A percentile compares a stretch with the other conserved stretches of the same genome.
Evolutionary conservation across 2,329 filamentous ascomycete species (phyloP).

Genomic region (Microdochium nivale): DNA sequence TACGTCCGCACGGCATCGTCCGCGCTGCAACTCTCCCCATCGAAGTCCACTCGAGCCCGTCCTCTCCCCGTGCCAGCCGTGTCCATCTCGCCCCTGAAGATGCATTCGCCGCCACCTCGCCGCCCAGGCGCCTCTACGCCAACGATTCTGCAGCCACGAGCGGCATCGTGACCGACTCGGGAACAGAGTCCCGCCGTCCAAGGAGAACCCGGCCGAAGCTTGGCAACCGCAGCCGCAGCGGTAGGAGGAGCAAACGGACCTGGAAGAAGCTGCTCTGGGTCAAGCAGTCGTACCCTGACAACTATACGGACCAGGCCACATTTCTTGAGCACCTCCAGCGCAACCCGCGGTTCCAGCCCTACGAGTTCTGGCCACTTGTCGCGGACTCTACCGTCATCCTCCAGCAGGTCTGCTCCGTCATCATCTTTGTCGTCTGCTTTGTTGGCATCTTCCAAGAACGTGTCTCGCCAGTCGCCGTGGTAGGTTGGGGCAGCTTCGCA

Average conservation of each 20-base stretch:
- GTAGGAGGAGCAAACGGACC: constrained; percentile 56
- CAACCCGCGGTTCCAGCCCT: constrained; percentile 86
- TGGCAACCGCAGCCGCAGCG: constrained; percentile 52
- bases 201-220: constrained; percentile 36
- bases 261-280: constrained; percentile 99
- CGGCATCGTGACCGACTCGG: constrained; percentile 13
- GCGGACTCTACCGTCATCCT: constrained; percentile 94
- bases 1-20: constrained; percentile 12
- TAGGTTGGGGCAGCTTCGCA: constrained; percentile 72
- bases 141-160: constrained; percentile 20
- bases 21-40: constrained; percentile 31
- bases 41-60: constrained; percentile 12
- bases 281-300: constrained; percentile 96
- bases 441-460: constrained; percentile 80
- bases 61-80: constrained; percentile 41
- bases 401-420: constrained; percentile 91
- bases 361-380: constrained; percentile 96
- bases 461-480: constrained; percentile 83
- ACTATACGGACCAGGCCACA: constrained; percentile 94
- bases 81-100: constrained; percentile 75
- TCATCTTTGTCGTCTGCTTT: constrained; percentile 91
- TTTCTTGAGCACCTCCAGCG: constrained; percentile 94
- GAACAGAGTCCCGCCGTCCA: constrained; percentile 22
- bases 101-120: constrained; percentile 60
- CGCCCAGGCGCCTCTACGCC: constrained; percentile 43